Conservation (phyloP, 306 rosid genomes). For the Vachellia pachyceras region DNA sequence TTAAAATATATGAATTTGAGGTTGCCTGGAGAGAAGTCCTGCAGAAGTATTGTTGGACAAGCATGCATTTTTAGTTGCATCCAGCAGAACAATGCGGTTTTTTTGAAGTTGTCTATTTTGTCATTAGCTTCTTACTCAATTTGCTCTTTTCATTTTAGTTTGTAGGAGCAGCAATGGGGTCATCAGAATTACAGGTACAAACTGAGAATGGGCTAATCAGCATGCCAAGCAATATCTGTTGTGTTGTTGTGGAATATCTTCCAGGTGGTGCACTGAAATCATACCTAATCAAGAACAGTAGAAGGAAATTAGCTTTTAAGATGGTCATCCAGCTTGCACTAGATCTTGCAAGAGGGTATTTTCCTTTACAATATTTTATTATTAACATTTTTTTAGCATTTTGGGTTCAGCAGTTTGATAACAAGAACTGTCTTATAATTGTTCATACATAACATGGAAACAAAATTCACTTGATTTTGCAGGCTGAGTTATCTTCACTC, state of each 20-base stretch:
- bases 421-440: not conserved
- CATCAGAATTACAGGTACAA: constrained; percentile 88
- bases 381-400: not conserved
- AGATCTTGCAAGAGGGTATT: constrained; percentile 98
- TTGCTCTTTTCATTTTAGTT: constrained; percentile 58
- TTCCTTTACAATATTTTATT: not conserved
- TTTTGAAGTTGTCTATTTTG: not conserved
- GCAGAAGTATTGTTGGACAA: constrained; percentile 14
- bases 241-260: constrained; percentile 96
- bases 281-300: constrained; percentile 87
- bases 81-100: not conserved
- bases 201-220: constrained; percentile 85
- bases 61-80: not conserved
- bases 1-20: constrained; percentile 25
- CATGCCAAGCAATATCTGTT: constrained; percentile 91
- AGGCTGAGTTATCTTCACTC: constrained; percentile 97
- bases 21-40: not conserved
- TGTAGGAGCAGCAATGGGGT: constrained; percentile 95
- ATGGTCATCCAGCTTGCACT: constrained; percentile 90
- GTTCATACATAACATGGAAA: constrained; percentile 33
- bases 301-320: constrained; percentile 90
- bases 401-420: constrained; percentile 35
- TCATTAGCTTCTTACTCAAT: constrained; percentile 6
- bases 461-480: constrained; percentile 42
- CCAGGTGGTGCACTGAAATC: constrained; percentile 86